Percentiles rank a stretch among this genome's conserved stretches.
Evolutionary conservation across 192 early-diverging fungal genomes (phyloP).

Genomic region (Umbelopsis sp.): DNA sequence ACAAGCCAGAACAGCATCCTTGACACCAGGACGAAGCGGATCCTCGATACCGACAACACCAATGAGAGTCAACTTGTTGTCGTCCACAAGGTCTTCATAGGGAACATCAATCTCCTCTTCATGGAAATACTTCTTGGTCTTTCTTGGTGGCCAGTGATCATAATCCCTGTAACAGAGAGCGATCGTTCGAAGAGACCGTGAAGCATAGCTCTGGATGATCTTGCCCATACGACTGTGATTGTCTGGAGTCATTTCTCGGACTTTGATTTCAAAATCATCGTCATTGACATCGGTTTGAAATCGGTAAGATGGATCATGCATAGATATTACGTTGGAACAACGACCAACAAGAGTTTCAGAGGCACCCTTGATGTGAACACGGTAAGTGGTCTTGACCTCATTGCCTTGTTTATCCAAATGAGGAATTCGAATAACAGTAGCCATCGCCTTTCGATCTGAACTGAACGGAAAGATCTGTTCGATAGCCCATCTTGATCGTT

Average conservation of each 20-base stretch:
- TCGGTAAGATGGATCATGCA: slow-evolving; percentile 24
- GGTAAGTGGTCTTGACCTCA: slow-evolving; percentile 43
- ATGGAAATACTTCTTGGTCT: slow-evolving; percentile 25
- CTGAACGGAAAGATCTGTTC: slow-evolving; percentile 88
- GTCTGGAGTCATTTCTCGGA: slow-evolving; percentile 36
- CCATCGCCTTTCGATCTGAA: slow-evolving; percentile 93
- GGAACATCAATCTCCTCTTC: slow-evolving; percentile 1
- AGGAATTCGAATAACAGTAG: slow-evolving; percentile 70
- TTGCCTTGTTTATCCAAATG: slow-evolving; percentile 42
- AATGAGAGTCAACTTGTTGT: slow-evolving; percentile 65
- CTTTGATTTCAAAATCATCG: slow-evolving; percentile 32
- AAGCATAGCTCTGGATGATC: slow-evolving; percentile 74
- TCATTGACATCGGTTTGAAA: slow-evolving; percentile 17
- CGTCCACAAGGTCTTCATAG: slow-evolving; percentile 54
- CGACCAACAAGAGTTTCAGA: slow-evolving; percentile 80
- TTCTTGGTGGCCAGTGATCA: slow-evolving; percentile 56
- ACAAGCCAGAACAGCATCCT: slow-evolving; percentile 87
- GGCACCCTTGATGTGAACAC: slow-evolving; percentile 93
- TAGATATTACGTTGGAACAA: slow-evolving; percentile 58
- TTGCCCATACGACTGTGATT: slow-evolving; percentile 38
- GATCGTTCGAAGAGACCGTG: slow-evolving; percentile 88
- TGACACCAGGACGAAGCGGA: slow-evolving; percentile 93
- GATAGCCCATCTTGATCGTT: slow-evolving; percentile 62
- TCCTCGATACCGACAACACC: slow-evolving; percentile 97
- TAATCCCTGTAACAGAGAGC: slow-evolving; percentile 85